Evolutionary conservation across 441 rosid species (phyloP).

Genomic region (Lepidium campestre): DNA sequence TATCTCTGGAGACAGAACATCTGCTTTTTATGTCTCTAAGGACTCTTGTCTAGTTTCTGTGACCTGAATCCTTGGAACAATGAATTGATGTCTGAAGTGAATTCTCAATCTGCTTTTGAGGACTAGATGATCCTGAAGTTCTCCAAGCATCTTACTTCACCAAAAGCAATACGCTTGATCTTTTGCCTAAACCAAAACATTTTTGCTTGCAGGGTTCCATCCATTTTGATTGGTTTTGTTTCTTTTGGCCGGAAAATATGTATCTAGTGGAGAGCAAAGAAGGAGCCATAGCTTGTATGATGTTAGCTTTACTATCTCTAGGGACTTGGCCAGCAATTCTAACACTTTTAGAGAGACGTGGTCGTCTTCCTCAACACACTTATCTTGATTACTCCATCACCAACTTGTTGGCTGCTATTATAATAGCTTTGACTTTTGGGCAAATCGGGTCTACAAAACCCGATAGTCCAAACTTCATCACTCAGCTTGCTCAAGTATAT

Average conservation of each 20-base stretch:
- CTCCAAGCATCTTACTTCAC: neutral
- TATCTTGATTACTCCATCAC: conserved; percentile 85
- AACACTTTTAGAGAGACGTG: conserved; percentile 70
- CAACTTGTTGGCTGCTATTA: conserved; percentile 65
- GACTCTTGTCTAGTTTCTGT: neutral
- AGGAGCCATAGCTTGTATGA: conserved; percentile 84
- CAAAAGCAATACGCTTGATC: neutral
- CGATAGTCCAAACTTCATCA: conserved; percentile 57
- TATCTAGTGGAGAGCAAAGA: conserved; percentile 77
- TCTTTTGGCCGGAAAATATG: conserved; percentile 22
- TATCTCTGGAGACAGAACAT: neutral
- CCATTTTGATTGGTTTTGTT: neutral
- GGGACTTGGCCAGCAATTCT: conserved; percentile 95
- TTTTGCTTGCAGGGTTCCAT: neutral
- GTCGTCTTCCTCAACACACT: conserved; percentile 91
- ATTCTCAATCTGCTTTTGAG: neutral
- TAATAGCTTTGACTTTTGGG: conserved; percentile 76
- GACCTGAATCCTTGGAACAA: neutral
- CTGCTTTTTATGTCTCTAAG: neutral
- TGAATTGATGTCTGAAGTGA: neutral
- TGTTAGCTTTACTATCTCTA: conserved; percentile 61
- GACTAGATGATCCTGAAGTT: neutral
- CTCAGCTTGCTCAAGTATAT: conserved; percentile 62
- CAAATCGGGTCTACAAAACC: conserved; percentile 47
- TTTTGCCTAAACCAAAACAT: neutral